A percentile compares a stretch with the other conserved stretches of the same genome.
Evolutionary conservation across 768 basidiomycete species (phyloP).

Genomic region (Terana coerulea): DNA sequence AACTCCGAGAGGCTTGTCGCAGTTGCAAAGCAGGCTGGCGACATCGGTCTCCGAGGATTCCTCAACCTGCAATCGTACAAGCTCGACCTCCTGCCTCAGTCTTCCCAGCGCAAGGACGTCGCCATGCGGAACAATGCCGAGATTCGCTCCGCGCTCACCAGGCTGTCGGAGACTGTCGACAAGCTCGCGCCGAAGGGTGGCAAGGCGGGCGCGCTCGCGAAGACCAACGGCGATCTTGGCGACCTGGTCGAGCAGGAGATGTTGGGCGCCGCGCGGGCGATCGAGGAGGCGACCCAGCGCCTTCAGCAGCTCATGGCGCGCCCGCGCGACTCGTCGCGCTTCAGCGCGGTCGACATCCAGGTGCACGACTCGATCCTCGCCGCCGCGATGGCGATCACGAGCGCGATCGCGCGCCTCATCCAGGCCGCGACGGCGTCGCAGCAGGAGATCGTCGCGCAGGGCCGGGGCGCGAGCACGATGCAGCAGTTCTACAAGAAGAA

Average conservation of each 20-base stretch:
- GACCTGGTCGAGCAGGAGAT: conserved; percentile 97
- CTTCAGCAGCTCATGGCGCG: conserved; percentile 89
- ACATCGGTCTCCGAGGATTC: conserved; percentile 89
- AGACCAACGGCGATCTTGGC: conserved; percentile 89
- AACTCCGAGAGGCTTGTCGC: conserved; percentile 86
- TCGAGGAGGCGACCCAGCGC: conserved; percentile 88
- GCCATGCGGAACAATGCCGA: conserved; percentile 89
- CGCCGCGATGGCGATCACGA: conserved; percentile 93
- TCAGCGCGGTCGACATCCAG: conserved; percentile 88
- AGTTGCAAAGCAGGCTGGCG: conserved; percentile 82
- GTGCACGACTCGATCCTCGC: conserved; percentile 97
- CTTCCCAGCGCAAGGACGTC: conserved; percentile 72
- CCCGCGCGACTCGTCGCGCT: conserved; percentile 82
- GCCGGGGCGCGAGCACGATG: conserved; percentile 89
- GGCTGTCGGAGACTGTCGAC: conserved; percentile 86
- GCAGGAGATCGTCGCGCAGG: conserved; percentile 95
- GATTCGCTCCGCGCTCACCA: conserved; percentile 73
- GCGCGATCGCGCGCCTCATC: conserved; percentile 90
- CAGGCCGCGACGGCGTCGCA: conserved; percentile 97
- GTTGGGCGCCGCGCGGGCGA: conserved; percentile 87
- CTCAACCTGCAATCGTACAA: conserved; percentile 96
- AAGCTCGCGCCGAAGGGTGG: conserved; percentile 79
- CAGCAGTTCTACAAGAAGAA: conserved; percentile 99
- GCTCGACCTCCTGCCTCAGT: conserved; percentile 71
- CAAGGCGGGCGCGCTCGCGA: conserved; percentile 62